phyloP scores from a whole-genome alignment of 192 early-diverging fungal species.

The Entomortierella chlamydospora region DNA sequence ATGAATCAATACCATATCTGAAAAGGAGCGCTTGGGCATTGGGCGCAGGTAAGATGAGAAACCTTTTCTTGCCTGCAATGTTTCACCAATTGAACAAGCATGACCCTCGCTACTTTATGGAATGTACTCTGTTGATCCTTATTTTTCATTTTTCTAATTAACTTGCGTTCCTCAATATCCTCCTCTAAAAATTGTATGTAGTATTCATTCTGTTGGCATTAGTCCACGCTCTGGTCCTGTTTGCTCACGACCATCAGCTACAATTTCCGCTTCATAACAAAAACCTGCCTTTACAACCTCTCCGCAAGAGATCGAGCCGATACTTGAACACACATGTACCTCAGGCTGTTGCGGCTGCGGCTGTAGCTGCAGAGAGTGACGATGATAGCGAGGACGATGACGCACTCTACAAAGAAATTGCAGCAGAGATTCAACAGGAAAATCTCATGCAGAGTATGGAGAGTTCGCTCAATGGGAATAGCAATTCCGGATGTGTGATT shows the following conservation, averaged over 20 bases:
- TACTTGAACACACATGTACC: constrained; percentile 27
- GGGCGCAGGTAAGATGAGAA: constrained; percentile 32
- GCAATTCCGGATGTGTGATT: constrained; percentile 8
- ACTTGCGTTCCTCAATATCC: too few species aligned
- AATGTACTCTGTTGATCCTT: too few species aligned
- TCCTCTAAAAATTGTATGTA: too few species aligned
- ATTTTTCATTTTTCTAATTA: too few species aligned
- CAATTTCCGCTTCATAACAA: constrained; percentile 48
- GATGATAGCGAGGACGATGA: constrained; percentile 50
- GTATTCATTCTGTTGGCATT: constrained; percentile 33
- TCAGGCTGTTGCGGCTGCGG: constrained; percentile 6
- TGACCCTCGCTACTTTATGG: too few species aligned
- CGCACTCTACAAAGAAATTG: constrained; percentile 11
- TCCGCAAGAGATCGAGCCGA: constrained; percentile 40
- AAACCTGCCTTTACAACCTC: constrained; percentile 41
- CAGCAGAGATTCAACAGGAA: constrained; percentile 35
- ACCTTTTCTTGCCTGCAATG: too few species aligned
- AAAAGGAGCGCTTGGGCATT: constrained; percentile 35
- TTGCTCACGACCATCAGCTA: constrained; percentile 36
- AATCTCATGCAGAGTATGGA: constrained; percentile 16
- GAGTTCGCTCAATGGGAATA: background rate
- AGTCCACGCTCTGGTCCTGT: constrained; percentile 32
- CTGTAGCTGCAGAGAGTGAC: constrained; percentile 32
- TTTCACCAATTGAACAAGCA: too few species aligned
- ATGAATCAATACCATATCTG: constrained; percentile 17